Evolutionary conservation across 768 basidiomycete species (phyloP).

Genomic region (Suillus hirtellus): DNA sequence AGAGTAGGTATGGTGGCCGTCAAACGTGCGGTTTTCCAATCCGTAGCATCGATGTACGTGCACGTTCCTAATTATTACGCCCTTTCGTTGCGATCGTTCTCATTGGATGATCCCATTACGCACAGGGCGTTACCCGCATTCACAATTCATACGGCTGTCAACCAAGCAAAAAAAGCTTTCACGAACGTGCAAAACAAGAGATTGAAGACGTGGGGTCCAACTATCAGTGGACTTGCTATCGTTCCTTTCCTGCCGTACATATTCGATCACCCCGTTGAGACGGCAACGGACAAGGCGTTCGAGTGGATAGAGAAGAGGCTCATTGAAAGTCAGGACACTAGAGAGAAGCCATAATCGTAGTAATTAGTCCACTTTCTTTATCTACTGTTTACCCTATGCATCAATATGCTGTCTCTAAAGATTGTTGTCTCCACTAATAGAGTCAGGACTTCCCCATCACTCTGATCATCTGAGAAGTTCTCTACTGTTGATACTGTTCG

Average conservation of each 20-base stretch:
- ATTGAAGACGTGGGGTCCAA: slow-evolving; percentile 75
- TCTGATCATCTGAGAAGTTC: neutral
- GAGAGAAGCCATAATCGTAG: slow-evolving; percentile 35
- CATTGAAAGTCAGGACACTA: slow-evolving; percentile 39
- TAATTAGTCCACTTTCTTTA: neutral
- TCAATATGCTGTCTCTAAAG: neutral
- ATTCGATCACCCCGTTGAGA: slow-evolving; percentile 80
- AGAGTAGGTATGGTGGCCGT: slow-evolving; percentile 69
- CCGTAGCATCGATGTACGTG: slow-evolving; percentile 76
- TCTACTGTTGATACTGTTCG: neutral
- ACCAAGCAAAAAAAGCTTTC: slow-evolving; percentile 69
- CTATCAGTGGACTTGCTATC: slow-evolving; percentile 67
- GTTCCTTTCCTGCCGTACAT: slow-evolving; percentile 75
- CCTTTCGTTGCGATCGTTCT: slow-evolving; percentile 3
- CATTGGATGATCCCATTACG: slow-evolving; percentile 4
- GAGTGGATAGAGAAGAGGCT: slow-evolving; percentile 66
- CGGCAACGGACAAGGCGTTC: slow-evolving; percentile 64
- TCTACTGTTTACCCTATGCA: neutral
- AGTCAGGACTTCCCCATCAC: neutral
- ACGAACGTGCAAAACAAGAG: slow-evolving; percentile 55
- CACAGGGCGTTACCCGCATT: slow-evolving; percentile 78
- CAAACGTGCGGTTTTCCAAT: slow-evolving; percentile 79
- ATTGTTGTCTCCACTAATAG: no score
- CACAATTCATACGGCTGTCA: slow-evolving; percentile 83
- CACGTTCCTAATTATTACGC: slow-evolving; percentile 14